Conservation (phyloP, 169 alveolate genomes). For the Babesia bovis region DNA sequence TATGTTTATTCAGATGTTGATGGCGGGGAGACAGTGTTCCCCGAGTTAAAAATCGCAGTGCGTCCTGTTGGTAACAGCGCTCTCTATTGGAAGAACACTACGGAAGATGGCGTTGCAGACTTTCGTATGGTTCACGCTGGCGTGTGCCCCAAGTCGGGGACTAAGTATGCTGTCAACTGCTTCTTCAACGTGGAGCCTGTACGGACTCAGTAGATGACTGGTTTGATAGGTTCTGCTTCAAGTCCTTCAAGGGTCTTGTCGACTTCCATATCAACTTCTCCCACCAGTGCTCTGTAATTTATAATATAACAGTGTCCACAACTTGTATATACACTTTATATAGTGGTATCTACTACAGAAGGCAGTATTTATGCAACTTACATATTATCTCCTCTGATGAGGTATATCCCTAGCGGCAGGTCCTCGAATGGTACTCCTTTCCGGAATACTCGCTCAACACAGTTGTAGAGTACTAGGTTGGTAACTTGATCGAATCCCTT, state of each 20-base stretch:
- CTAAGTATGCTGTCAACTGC: constrained; percentile 61
- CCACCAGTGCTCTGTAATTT: constrained; percentile 49
- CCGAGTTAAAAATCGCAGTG: constrained; percentile 66
- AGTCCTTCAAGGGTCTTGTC: constrained; percentile 58
- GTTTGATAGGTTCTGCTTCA: constrained; percentile 65
- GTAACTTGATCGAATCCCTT: constrained; percentile 89
- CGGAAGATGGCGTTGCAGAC: constrained; percentile 63
- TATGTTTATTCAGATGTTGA: constrained; percentile 52
- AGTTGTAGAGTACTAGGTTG: constrained; percentile 80
- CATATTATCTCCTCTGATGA: constrained; percentile 85
- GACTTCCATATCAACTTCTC: constrained; percentile 62
- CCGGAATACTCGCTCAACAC: constrained; percentile 84
- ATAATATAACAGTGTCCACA: background rate
- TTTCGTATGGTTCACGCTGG: constrained; percentile 69
- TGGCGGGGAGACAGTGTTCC: constrained; percentile 79
- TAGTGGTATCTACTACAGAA: background rate
- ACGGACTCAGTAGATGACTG: constrained; percentile 57
- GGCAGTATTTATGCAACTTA: constrained; percentile 64
- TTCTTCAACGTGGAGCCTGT: constrained; percentile 49
- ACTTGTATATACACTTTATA: background rate
- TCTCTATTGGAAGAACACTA: constrained; percentile 71
- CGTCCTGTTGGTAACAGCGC: constrained; percentile 75
- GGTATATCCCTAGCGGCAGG: constrained; percentile 80
- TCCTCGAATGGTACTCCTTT: constrained; percentile 78
- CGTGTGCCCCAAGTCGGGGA: constrained; percentile 59